Percentiles rank a stretch among this genome's conserved stretches.
Evolutionary conservation across 495 filamentous ascomycete genomes (phyloP).

Genomic region (Penicillium cosmopolitanum): DNA sequence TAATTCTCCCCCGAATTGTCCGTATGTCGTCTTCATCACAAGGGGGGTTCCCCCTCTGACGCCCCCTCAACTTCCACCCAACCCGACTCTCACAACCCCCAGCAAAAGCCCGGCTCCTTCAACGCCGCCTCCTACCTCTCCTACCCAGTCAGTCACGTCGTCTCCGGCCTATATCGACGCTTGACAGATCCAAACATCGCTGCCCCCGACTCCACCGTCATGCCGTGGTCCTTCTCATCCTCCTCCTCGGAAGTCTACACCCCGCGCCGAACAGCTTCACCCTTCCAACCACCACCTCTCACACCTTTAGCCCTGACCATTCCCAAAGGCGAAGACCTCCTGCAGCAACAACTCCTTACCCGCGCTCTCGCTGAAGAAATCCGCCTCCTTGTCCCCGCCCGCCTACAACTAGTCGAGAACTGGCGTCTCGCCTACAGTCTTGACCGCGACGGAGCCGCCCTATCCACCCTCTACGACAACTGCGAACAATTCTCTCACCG

Average conservation of each 20-base stretch:
- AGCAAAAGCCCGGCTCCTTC: constrained; percentile 31
- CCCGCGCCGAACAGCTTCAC: constrained; percentile 56
- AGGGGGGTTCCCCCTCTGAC: constrained; percentile 23
- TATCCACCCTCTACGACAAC: constrained; percentile 84
- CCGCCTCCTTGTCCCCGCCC: constrained; percentile 80
- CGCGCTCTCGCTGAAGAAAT: constrained; percentile 89
- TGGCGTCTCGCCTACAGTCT: constrained; percentile 89
- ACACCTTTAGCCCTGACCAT: constrained; percentile 56
- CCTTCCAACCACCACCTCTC: constrained; percentile 63
- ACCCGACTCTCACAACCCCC: constrained; percentile 39
- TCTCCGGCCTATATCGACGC: constrained; percentile 56
- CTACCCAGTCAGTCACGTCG: constrained; percentile 58
- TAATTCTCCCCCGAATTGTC: constrained; percentile 16
- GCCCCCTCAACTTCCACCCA: constrained; percentile 33
- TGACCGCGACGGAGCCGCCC: constrained; percentile 88
- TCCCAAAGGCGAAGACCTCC: constrained; percentile 33
- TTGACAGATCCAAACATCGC: constrained; percentile 47
- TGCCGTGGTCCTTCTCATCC: constrained; percentile 30
- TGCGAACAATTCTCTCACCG: constrained; percentile 60
- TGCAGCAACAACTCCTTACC: constrained; percentile 61
- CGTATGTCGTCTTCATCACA: constrained; percentile 36
- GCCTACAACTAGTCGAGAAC: constrained; percentile 82
- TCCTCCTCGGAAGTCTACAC: constrained; percentile 46
- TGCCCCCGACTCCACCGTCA: constrained; percentile 29
- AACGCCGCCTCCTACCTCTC: constrained; percentile 54